Conservation (phyloP, 2,329 filamentous ascomycete species). For the Polytolypa hystricis region DNA sequence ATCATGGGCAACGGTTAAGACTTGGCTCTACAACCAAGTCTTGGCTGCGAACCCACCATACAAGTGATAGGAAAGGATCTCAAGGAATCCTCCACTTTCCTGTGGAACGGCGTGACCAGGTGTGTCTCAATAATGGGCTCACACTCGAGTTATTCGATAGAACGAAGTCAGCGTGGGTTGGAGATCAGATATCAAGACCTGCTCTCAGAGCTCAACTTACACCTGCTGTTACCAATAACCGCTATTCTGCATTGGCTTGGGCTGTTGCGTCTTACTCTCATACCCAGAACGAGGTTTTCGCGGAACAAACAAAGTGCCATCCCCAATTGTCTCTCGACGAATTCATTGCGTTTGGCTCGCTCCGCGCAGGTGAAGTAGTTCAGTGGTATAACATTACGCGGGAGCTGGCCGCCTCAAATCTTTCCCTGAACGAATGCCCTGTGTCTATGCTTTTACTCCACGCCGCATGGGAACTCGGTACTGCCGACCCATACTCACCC, state of each 20-base stretch:
- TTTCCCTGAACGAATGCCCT: conserved; percentile 43
- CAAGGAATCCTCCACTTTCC: conserved; percentile 43
- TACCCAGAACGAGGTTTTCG: conserved; percentile 42
- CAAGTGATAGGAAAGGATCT: conserved; percentile 28
- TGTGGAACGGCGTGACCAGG: conserved; percentile 21
- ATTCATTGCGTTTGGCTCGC: conserved; percentile 40
- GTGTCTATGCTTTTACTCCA: conserved; percentile 41
- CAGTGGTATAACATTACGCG: conserved; percentile 48
- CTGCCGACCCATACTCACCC: conserved; percentile 21
- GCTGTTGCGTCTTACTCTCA: conserved; percentile 11
- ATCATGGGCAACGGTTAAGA: neutral
- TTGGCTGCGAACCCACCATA: conserved; percentile 14
- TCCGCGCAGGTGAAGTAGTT: conserved; percentile 39
- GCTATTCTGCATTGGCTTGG: conserved; percentile 5
- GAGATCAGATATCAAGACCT: conserved; percentile 2
- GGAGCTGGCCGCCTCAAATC: conserved; percentile 36
- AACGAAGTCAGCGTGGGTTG: conserved; percentile 5
- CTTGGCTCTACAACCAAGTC: conserved; percentile 12
- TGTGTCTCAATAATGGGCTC: conserved; percentile 40
- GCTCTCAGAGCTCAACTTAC: conserved; percentile 2
- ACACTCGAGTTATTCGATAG: conserved; percentile 29
- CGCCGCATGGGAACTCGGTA: conserved; percentile 23
- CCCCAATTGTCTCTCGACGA: conserved; percentile 40
- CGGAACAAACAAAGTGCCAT: conserved; percentile 40
- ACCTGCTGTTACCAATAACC: conserved; percentile 2